Base-by-base conservation (phyloP, 306 rosid genomes). In the Sicyos edulis region DNA sequence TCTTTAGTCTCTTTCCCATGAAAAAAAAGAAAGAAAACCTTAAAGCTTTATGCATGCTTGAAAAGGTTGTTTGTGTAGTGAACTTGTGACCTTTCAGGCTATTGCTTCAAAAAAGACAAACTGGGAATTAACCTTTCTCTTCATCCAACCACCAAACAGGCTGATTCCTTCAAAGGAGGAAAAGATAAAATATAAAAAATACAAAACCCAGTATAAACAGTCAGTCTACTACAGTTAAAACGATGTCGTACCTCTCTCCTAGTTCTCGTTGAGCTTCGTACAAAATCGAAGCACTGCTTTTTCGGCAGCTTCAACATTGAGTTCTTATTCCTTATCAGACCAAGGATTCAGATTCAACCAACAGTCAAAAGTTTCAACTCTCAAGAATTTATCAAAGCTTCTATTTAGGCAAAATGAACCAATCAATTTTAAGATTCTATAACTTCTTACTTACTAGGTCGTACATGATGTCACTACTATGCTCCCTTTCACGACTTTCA, bases 281-380 rank as follows among this genome's bases (percentile, higher is more conserved):
- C 21, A 21, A 61, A 61, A 32, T 16, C 13, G 49, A 61, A 15
- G 22, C 47, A 61, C 34, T 15, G 12, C 67, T 16, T 61, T 61
- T 61, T 14, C 47, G 14, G 22, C 47, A 14, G 45, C 66, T 29
- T 60, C 45, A 4, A 26, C 66, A 15, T 14, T 60, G 21, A 29
- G 21, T 60, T 60, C 45, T 61, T 60, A 29, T 60, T 29, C 47
- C 67, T 60, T 32, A 60, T 32, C 67, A 29, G 45, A 60, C 45
- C 45, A 60, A 60, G 45, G 67, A 29, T 60, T 32, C 49, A 61
- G 45, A 60, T 1, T n/a, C 14, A 45, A 60, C 20, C 2, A 14
- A 15, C 7, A 16, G 20, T 29, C 44, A 26, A 29, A 29, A 59
- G 19, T 59, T 57, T 22, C 40, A 24, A 58, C 40, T 12, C 14